These are phyloP conservation scores for Salix koriyanagi DNA, from an alignment of 345 rosid genomes.

Conservation along the genomic window DNA sequence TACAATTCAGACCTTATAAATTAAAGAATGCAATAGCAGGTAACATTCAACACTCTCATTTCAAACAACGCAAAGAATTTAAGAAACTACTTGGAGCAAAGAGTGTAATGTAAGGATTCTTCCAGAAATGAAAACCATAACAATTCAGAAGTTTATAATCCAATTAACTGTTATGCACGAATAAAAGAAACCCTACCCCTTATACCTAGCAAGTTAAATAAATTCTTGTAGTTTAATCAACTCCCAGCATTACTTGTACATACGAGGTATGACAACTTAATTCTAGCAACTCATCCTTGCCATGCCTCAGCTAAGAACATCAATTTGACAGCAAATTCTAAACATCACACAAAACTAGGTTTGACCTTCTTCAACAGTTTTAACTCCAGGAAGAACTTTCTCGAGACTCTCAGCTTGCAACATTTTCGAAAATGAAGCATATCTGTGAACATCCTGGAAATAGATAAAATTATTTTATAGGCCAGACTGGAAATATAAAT, in stretches of 20 bases:
- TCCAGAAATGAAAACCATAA: not conserved
- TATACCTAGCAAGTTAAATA: not conserved
- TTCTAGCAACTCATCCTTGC: not conserved
- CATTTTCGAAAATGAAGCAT: conserved; percentile 64
- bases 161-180: not conserved
- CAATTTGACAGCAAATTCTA: not conserved
- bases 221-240: not conserved
- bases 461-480: conserved; percentile 7
- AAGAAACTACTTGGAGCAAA: not conserved
- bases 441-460: conserved; percentile 45
- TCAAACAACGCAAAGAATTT: not conserved
- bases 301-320: not conserved
- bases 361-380: conserved; percentile 64
- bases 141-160: not conserved
- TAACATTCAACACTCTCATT: not conserved
- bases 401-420: conserved; percentile 51
- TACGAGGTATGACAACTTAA: not conserved
- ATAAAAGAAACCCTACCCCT: not conserved
- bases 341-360: not conserved
- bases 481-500: conserved; percentile 7
- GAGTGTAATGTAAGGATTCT: not conserved
- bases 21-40: not conserved
- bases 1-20: not conserved
- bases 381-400: conserved; percentile 61
- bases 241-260: not conserved